A percentile compares a stretch with the other conserved stretches of the same genome.
Evolutionary conservation across 2,329 filamentous ascomycete genomes (phyloP).

Genomic region (Davidsoniella virescens): DNA sequence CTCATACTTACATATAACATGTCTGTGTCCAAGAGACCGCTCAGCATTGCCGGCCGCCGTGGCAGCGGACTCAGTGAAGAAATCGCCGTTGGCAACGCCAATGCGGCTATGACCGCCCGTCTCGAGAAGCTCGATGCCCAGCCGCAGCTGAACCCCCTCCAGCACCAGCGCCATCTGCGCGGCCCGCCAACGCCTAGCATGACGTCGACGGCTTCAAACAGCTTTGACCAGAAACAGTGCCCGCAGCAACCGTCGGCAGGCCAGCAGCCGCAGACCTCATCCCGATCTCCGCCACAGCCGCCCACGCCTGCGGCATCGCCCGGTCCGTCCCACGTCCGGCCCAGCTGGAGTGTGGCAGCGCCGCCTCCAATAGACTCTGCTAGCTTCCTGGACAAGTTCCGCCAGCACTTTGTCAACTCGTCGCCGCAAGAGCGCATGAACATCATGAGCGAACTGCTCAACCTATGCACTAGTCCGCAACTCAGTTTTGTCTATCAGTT

Average conservation of each 20-base stretch:
- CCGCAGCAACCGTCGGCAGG: slow-evolving; percentile 22
- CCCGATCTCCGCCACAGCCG: slow-evolving; percentile 45
- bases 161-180: slow-evolving; percentile 34
- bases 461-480: slow-evolving; percentile 87
- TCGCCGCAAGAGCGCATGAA: slow-evolving; percentile 61
- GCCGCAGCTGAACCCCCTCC: slow-evolving; percentile 28
- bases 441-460: slow-evolving; percentile 73
- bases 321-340: slow-evolving; percentile 42
- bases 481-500: slow-evolving; percentile 93
- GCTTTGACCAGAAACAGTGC: slow-evolving; percentile 35
- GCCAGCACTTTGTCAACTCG: slow-evolving; percentile 64
- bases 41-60: slow-evolving; percentile 46
- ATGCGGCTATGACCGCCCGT: slow-evolving; percentile 14
- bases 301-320: slow-evolving; percentile 51
- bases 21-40: slow-evolving; percentile 31
- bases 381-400: slow-evolving; percentile 61
- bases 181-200: slow-evolving; percentile 52
- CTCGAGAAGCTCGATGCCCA: slow-evolving; percentile 2
- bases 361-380: slow-evolving; percentile 50
- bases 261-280: slow-evolving; percentile 24
- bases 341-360: slow-evolving; percentile 53
- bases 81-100: slow-evolving; percentile 35
- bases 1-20: slow-evolving; percentile 18
- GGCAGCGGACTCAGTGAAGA: slow-evolving; percentile 43
- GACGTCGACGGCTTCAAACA: slow-evolving; percentile 41